Base-by-base conservation (phyloP, 805 yeast species). In the Zygotorulaspora danielsina region DNA sequence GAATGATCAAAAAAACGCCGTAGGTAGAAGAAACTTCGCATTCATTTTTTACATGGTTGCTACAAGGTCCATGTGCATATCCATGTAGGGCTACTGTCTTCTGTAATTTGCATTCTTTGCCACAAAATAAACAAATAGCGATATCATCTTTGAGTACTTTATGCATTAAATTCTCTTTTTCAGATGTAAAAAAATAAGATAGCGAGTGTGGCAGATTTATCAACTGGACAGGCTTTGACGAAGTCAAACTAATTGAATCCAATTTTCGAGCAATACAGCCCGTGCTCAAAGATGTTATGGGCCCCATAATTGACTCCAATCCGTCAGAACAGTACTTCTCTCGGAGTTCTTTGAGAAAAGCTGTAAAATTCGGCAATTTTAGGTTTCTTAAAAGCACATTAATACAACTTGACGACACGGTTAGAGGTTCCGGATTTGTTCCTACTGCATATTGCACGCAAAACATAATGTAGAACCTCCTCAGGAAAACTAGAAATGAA, bases 71-170 rank as follows among this genome's bases (percentile, higher is more conserved):
- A 13, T 66, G 61, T 3, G 62, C 60, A 30, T 70, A 72, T 0
- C 79, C 80, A 36, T 73, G 69, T 19, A 50, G 21, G 6, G 53
- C 40, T 12, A 78, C 73, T 28, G 67, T 60, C 45, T 66, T 76
- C 53, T 89, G 96, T n/a, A 79, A 64, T 45, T 79, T 79, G 16
- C 85, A 70, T 6, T 79, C 69, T 8, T 66, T 63, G 1, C 88
- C 93, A 63, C 98, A 93, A 45, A 81, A 81, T 39, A 90, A 63
- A 54, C 98, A 90, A 7, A 90, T 67, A 0, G 95, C 96, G 0
- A 95, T 93, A 48, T 89, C 95, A 25, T 51, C 51, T 32, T 45
- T 46, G 3, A 63, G 45, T 0, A 72, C 67, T 12, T 71, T 20
- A 67, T 70, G 51, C 57, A 63, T 16, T 10, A 66, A 65, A 30